phyloP scores from a whole-genome alignment of 208 protist genomes.

The Trypanosoma avium region DNA sequence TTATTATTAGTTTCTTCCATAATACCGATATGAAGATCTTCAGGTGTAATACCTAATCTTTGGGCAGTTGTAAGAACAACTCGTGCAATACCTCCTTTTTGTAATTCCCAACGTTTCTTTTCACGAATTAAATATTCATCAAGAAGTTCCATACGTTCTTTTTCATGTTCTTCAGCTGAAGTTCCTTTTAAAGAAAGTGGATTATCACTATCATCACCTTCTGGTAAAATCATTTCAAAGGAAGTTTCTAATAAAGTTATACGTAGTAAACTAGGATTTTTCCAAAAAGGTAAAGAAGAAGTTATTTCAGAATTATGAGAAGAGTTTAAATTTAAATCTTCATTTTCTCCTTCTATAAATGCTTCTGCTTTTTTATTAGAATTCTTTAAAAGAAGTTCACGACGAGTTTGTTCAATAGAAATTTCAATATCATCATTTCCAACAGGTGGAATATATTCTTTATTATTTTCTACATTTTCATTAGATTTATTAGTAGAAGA shows the following conservation, averaged over 20 bases:
- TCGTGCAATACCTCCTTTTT: conserved; percentile 69
- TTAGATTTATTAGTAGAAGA: neutral
- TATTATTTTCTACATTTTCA: neutral
- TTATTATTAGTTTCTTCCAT: neutral
- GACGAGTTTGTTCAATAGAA: conserved; percentile 5
- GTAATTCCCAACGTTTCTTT: conserved; percentile 52
- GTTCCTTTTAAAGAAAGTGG: conserved; percentile 36
- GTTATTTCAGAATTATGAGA: neutral
- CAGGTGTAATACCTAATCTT: conserved; percentile 43
- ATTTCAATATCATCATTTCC: conserved; percentile 14
- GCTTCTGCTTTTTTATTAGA: conserved; percentile 29
- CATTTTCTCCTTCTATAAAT: conserved; percentile 19
- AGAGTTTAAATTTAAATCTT: neutral
- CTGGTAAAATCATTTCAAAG: conserved; percentile 70
- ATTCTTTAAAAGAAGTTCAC: neutral
- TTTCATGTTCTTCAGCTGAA: conserved; percentile 44
- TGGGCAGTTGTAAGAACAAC: conserved; percentile 54
- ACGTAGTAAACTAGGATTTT: conserved; percentile 44
- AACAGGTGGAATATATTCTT: neutral
- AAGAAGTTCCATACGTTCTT: conserved; percentile 54
- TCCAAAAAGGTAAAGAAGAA: conserved; percentile 47
- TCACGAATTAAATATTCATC: conserved; percentile 72
- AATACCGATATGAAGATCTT: too few species aligned
- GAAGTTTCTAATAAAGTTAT: conserved; percentile 77
- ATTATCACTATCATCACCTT: conserved; percentile 29